phyloP scores from a whole-genome alignment of 345 rosid genomes.

The Arabis hirsuta region DNA sequence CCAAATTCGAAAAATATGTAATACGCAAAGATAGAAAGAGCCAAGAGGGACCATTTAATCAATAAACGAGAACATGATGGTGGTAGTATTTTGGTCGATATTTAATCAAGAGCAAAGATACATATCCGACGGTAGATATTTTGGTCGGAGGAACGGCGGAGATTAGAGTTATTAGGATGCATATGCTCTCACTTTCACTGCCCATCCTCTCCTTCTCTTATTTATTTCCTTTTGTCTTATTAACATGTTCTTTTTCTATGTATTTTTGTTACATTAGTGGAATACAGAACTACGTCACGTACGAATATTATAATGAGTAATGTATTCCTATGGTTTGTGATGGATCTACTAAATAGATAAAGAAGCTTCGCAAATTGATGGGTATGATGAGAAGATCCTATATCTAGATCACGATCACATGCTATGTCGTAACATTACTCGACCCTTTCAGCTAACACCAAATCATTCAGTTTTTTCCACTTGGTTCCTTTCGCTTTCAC shows the following conservation, averaged over 20 bases:
- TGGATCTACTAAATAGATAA: constrained; percentile 2
- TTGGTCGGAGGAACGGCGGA: constrained; percentile 38
- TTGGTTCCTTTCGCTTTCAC: constrained; percentile 24
- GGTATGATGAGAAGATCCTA: constrained; percentile 36
- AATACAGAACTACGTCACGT: constrained; percentile 33
- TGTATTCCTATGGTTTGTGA: background rate
- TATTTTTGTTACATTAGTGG: constrained; percentile 17
- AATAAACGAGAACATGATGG: no score
- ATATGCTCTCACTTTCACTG: constrained; percentile 41
- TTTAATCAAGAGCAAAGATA: background rate
- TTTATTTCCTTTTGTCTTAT: constrained; percentile 25
- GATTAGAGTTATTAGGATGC: constrained; percentile 8
- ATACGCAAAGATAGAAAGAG: background rate
- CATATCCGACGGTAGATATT: constrained; percentile 31
- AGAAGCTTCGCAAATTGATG: constrained; percentile 19
- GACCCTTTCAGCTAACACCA: constrained; percentile 12
- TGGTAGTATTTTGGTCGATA: no score
- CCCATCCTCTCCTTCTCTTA: constrained; percentile 30
- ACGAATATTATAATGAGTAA: constrained; percentile 10
- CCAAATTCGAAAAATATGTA: background rate
- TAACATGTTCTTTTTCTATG: background rate
- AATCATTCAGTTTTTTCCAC: constrained; percentile 24
- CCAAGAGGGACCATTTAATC: no score
- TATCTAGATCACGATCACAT: constrained; percentile 41
- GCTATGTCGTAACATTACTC: constrained; percentile 40